Percentiles rank a stretch among this genome's conserved stretches.
These are phyloP conservation scores for Ogataea zsoltii DNA, from an alignment of 805 yeast genomes.

Conservation along the genomic window DNA sequence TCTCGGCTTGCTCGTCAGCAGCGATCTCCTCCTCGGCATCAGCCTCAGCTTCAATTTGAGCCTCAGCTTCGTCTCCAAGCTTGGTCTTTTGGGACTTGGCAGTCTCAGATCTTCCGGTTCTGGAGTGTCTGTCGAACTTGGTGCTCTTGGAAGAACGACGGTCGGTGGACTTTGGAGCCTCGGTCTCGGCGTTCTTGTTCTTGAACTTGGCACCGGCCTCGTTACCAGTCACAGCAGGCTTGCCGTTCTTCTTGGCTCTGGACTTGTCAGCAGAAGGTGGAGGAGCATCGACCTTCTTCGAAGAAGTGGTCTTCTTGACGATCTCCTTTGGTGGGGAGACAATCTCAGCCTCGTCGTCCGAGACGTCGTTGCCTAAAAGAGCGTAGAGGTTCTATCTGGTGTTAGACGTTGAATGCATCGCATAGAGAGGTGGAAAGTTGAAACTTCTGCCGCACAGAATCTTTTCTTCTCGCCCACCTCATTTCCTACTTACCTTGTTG, in stretches of 20 bases:
- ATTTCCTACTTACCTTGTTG: conserved; percentile 27
- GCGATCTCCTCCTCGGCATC: conserved; percentile 54
- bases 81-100: conserved; percentile 81
- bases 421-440: too few species aligned
- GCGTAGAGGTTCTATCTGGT: conserved; percentile 67
- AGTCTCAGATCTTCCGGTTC: conserved; percentile 81
- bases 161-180: conserved; percentile 52
- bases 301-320: conserved; percentile 78
- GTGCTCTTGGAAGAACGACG: conserved; percentile 48
- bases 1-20: conserved; percentile 41
- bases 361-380: conserved; percentile 87
- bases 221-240: conserved; percentile 76
- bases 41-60: conserved; percentile 47
- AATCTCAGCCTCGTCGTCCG: conserved; percentile 64
- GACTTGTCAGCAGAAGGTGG: conserved; percentile 82
- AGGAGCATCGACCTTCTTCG: conserved; percentile 82
- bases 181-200: conserved; percentile 65
- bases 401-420: neutral
- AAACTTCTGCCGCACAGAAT: too few species aligned
- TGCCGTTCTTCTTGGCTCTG: conserved; percentile 70
- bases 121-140: conserved; percentile 82
- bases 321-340: conserved; percentile 65
- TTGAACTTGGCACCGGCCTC: conserved; percentile 82
- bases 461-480: too few species aligned
- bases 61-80: conserved; percentile 80